Evolutionary conservation across 2,329 filamentous ascomycete species (phyloP).

Genomic region (Fusarium sp.): DNA sequence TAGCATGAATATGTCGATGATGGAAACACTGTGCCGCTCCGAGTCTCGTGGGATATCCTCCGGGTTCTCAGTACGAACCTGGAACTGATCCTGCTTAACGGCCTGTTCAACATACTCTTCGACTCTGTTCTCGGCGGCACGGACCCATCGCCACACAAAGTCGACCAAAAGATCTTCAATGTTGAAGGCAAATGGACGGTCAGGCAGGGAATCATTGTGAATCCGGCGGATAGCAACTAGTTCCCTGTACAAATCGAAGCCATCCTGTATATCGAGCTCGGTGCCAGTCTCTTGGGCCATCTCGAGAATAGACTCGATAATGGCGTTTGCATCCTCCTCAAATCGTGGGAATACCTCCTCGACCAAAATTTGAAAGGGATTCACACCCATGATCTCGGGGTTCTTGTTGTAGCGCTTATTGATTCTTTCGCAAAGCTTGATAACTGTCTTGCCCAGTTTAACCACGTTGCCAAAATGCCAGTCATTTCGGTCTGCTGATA

Average conservation of each 20-base stretch:
- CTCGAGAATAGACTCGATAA: slow-evolving; percentile 82
- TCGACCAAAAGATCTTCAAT: slow-evolving; percentile 86
- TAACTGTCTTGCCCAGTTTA: slow-evolving; percentile 84
- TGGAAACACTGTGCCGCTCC: slow-evolving; percentile 89
- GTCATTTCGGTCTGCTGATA: slow-evolving; percentile 80
- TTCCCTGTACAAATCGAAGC: slow-evolving; percentile 92
- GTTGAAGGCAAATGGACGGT: slow-evolving; percentile 81
- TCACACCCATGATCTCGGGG: slow-evolving; percentile 82
- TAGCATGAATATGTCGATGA: slow-evolving; percentile 91
- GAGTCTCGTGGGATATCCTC: slow-evolving; percentile 75
- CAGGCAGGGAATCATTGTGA: slow-evolving; percentile 77
- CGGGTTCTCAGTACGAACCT: slow-evolving; percentile 72
- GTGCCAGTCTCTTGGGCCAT: slow-evolving; percentile 72
- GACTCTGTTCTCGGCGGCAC: slow-evolving; percentile 80
- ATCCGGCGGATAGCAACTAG: slow-evolving; percentile 85
- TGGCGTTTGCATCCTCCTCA: slow-evolving; percentile 85
- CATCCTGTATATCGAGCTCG: slow-evolving; percentile 88
- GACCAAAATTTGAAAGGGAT: slow-evolving; percentile 74
- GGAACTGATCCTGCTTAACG: slow-evolving; percentile 88
- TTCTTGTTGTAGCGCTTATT: slow-evolving; percentile 91
- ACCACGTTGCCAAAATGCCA: slow-evolving; percentile 95
- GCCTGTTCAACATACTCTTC: slow-evolving; percentile 87
- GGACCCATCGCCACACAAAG: slow-evolving; percentile 97
- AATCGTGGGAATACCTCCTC: slow-evolving; percentile 88
- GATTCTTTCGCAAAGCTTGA: slow-evolving; percentile 86